Evolutionary conservation across 108 stramenopile genomes (phyloP), one percentile per base, ranked within the genome.

Genomic region (Stephanodiscus triporus): DNA sequence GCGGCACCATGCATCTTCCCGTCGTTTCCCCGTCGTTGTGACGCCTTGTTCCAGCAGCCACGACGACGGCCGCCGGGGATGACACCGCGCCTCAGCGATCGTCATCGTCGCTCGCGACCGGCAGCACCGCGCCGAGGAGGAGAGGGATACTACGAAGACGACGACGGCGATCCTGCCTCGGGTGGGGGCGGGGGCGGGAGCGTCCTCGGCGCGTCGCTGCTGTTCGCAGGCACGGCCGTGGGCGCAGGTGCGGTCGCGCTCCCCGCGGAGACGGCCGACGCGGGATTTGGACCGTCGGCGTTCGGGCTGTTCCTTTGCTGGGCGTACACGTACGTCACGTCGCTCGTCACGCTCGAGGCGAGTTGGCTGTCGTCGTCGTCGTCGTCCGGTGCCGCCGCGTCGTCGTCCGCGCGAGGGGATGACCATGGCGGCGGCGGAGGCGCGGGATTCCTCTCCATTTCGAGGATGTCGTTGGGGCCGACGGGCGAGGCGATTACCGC

Each of bases 241-340:
- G 82, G 82, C 11, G 82, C 82, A 4, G 82, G 82, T 8, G 73
- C 73, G 65, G 36, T 83, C 22, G 82, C 82, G 13, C 29, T 83
- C 0, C 82, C 82, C 13, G 66, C 73, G 10, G 82, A 83, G 68
- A 83, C 82, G 23, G 20, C 59, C 4, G 40, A 36, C 22, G 68
- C 82, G 0, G 82, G 82, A 19, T 83, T 78, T 50, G 37, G 74
- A 3, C 82, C 82, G 14, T 68, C 77, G 27, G 64, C 63, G 2
- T 63, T 73, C 40, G 73, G 77, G 14, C 36, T 83, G 10, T 37
- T 69, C 3, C 29, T 75, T 24, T 83, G 82, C 29, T 83, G 82
- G 71, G 55, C 68, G 17, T 83, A 78, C 20, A 83, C 82, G 4
- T 83, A 68, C 19, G 77, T 79, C 23, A 83, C 82, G 9, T 83